phyloP scores from a whole-genome alignment of 2,329 filamentous ascomycete species.

The Pestalotiopsis sp. region DNA sequence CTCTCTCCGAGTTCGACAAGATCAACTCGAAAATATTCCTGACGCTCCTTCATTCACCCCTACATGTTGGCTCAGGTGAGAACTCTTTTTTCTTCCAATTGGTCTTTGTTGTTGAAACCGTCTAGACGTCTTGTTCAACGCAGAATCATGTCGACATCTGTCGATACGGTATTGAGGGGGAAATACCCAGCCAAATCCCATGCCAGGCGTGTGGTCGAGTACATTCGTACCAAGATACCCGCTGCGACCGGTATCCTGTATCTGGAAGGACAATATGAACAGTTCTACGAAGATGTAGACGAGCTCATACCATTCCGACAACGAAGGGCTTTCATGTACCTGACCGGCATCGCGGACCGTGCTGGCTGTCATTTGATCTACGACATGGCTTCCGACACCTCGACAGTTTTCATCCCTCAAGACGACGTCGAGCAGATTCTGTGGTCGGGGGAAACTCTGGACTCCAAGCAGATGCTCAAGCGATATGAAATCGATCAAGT shows the following conservation, averaged over 20 bases:
- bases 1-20: no score
- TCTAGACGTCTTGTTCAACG: neutral
- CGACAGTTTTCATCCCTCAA: slow-evolving; percentile 89
- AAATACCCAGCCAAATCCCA: slow-evolving; percentile 87
- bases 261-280: slow-evolving; percentile 81
- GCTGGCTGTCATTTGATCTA: slow-evolving; percentile 82
- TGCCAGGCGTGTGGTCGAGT: slow-evolving; percentile 79
- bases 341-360: slow-evolving; percentile 76
- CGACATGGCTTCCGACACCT: slow-evolving; percentile 71
- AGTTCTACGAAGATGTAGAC: slow-evolving; percentile 88
- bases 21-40: no score
- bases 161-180: slow-evolving; percentile 57
- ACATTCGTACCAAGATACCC: slow-evolving; percentile 69
- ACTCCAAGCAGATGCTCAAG: slow-evolving; percentile 71
- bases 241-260: slow-evolving; percentile 76
- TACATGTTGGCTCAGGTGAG: no score
- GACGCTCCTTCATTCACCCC: neutral
- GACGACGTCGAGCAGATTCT: slow-evolving; percentile 87
- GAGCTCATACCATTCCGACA: slow-evolving; percentile 81
- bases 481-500: slow-evolving; percentile 84
- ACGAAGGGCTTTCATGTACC: slow-evolving; percentile 91
- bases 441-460: slow-evolving; percentile 88
- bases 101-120: neutral
- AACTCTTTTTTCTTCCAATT: neutral
- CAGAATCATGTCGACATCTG: slow-evolving; percentile 34